Evolutionary conservation across 2,329 filamentous ascomycete genomes (phyloP).

Genomic region (Shiraia sp.): DNA sequence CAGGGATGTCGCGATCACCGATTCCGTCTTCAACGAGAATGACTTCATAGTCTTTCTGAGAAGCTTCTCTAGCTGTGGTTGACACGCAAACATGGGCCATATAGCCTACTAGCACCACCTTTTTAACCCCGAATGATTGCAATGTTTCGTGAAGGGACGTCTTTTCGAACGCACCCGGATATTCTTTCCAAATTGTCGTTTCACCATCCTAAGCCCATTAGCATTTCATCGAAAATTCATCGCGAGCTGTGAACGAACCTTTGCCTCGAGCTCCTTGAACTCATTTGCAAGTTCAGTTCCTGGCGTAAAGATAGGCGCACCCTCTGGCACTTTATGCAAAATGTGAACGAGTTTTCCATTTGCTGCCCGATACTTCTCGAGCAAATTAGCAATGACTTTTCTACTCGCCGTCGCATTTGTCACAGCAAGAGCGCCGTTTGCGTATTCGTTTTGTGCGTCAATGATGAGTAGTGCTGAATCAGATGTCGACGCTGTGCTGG

Average conservation of each 20-base stretch:
- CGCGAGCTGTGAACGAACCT: conserved; percentile 11
- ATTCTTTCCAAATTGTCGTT: conserved; percentile 59
- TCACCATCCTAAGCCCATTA: conserved; percentile 50
- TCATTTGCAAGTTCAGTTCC: conserved; percentile 62
- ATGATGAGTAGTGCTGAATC: conserved; percentile 69
- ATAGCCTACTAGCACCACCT: conserved; percentile 65
- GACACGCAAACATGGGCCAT: conserved; percentile 70
- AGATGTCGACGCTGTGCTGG: conserved; percentile 59
- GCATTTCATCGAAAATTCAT: not conserved
- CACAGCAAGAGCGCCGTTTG: conserved; percentile 60
- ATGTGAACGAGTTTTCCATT: conserved; percentile 64
- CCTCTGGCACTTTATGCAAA: conserved; percentile 61
- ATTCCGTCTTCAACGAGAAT: conserved; percentile 65
- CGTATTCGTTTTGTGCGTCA: conserved; percentile 73
- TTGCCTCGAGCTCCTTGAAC: conserved; percentile 62
- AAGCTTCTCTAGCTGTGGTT: conserved; percentile 64
- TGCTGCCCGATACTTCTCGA: conserved; percentile 63
- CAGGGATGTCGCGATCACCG: conserved; percentile 69
- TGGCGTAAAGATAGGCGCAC: conserved; percentile 69
- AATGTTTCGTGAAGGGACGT: conserved; percentile 63
- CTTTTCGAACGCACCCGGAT: conserved; percentile 63
- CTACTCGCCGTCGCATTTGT: conserved; percentile 58
- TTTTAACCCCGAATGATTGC: conserved; percentile 56
- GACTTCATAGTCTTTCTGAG: conserved; percentile 66
- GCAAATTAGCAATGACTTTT: conserved; percentile 59